These are phyloP conservation scores for Lactarius evosmus DNA, from an alignment of 768 basidiomycete species.

Conservation along the genomic window DNA sequence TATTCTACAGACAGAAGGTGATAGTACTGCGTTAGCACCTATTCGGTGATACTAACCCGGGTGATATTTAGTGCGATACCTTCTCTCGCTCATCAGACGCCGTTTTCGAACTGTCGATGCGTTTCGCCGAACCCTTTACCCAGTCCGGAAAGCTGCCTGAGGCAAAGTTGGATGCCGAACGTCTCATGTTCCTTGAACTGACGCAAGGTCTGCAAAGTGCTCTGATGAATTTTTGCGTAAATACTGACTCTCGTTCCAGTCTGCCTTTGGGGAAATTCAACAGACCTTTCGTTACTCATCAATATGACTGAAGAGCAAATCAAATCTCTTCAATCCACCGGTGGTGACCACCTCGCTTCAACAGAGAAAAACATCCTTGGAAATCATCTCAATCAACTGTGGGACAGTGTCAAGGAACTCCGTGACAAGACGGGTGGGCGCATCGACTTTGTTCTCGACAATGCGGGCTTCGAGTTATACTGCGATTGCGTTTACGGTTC, in stretches of 20 bases:
- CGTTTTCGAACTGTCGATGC: slow-evolving; percentile 89
- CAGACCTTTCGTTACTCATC: slow-evolving; percentile 90
- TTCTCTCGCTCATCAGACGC: slow-evolving; percentile 90
- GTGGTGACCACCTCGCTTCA: slow-evolving; percentile 90
- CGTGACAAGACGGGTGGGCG: slow-evolving; percentile 33
- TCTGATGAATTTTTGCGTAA: slow-evolving; percentile 4
- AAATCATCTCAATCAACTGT: slow-evolving; percentile 69
- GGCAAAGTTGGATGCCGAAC: slow-evolving; percentile 63
- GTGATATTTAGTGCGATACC: slow-evolving; percentile 72
- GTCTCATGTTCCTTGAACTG: slow-evolving; percentile 86
- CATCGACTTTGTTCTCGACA: slow-evolving; percentile 74
- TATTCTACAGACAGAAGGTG: slow-evolving; percentile 92
- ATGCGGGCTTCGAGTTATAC: slow-evolving; percentile 85
- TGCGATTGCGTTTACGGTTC: slow-evolving; percentile 83
- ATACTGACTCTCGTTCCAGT: slow-evolving; percentile 44
- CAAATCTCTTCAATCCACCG: slow-evolving; percentile 92
- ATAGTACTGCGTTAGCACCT: not conserved
- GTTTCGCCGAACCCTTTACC: slow-evolving; percentile 84
- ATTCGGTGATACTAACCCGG: slow-evolving; percentile 1
- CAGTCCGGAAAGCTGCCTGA: slow-evolving; percentile 51
- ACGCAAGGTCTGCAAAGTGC: slow-evolving; percentile 64
- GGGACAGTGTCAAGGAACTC: slow-evolving; percentile 70
- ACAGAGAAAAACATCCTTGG: slow-evolving; percentile 96
- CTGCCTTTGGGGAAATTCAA: slow-evolving; percentile 96
- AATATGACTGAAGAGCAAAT: slow-evolving; percentile 99